Percentiles rank a stretch among this genome's conserved stretches.
Evolutionary conservation across 805 yeast genomes (phyloP).

Genomic region (Blastobotrys attinorum): DNA sequence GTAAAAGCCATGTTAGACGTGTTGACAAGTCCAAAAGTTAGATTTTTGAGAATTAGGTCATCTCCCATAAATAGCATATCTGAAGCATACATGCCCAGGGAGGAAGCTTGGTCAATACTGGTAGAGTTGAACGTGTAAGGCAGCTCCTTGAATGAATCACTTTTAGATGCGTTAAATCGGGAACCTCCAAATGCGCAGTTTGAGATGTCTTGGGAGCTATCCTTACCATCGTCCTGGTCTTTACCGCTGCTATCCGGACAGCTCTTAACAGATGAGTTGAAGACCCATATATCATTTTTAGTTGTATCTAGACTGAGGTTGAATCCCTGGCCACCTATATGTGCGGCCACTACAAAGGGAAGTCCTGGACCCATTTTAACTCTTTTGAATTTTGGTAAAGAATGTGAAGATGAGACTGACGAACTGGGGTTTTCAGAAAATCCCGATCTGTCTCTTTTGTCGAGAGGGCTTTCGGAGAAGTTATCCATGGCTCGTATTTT

Average conservation of each 20-base stretch:
- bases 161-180: conserved; percentile 1
- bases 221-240: neutral
- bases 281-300: neutral
- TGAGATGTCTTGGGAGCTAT: no score
- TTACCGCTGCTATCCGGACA: neutral
- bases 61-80: conserved; percentile 9
- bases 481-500: no score
- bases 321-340: neutral
- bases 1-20: conserved; percentile 6
- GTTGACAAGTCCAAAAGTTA: conserved; percentile 9
- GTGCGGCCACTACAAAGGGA: no score
- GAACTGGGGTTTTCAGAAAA: no score
- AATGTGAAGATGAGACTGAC: no score
- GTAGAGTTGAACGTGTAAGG: conserved; percentile 6
- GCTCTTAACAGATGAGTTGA: neutral
- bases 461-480: no score
- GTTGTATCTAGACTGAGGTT: neutral
- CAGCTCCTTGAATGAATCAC: neutral
- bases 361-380: no score
- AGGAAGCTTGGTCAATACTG: conserved; percentile 4
- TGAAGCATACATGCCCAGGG: conserved; percentile 9
- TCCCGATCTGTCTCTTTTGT: no score
- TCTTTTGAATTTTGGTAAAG: no score
- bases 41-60: neutral
- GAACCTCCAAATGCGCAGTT: neutral